Evolutionary conservation across 108 stramenopile genomes (phyloP).

Genomic region (Cyclostephanos tholiformis): DNA sequence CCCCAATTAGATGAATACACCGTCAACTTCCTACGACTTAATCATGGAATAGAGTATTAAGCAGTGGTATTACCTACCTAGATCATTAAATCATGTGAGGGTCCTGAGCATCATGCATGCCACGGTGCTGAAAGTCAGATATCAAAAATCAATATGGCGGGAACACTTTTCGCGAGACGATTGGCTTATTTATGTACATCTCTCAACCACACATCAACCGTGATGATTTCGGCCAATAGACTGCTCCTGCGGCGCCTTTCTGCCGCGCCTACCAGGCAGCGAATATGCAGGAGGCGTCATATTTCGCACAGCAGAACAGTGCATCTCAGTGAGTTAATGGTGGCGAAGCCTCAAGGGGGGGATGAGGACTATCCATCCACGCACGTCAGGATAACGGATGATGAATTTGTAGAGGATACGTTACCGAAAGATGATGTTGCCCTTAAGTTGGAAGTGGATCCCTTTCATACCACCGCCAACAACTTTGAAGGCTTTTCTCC

Average conservation of each 20-base stretch:
- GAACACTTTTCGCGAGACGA: too few relatives aligned
- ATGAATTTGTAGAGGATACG: neutral
- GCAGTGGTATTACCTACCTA: too few relatives aligned
- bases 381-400: neutral
- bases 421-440: neutral
- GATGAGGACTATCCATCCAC: neutral
- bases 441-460: neutral
- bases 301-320: neutral
- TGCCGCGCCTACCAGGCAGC: neutral
- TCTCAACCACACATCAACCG: too few relatives aligned
- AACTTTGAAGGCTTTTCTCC: neutral
- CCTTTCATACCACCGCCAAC: neutral
- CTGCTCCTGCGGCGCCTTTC: slow-evolving; percentile 2
- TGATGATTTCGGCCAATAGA: slow-evolving; percentile 4
- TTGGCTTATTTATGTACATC: too few relatives aligned
- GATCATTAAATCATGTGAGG: too few relatives aligned
- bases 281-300: neutral
- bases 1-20: too few relatives aligned
- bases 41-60: too few relatives aligned
- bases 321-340: neutral
- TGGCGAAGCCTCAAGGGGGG: neutral
- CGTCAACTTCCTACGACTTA: too few relatives aligned
- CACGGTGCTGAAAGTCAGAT: too few relatives aligned
- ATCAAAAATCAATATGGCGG: too few relatives aligned
- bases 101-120: too few relatives aligned